Evolutionary conservation across 768 basidiomycete species (phyloP).

Genomic region (Tephrocybe rancida): DNA sequence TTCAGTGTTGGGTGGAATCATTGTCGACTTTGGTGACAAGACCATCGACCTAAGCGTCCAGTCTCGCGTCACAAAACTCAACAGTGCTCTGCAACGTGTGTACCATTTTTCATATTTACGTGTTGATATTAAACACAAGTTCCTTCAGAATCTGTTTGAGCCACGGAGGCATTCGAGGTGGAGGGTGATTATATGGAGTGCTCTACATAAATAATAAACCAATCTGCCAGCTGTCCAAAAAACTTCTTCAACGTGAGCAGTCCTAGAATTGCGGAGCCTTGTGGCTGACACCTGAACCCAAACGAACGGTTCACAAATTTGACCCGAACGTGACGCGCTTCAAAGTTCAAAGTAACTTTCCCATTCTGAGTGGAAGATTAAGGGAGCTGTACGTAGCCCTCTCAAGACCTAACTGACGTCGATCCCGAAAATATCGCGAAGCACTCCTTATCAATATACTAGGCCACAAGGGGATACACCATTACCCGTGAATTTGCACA

Average conservation of each 20-base stretch:
- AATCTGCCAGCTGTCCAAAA: conserved; percentile 8
- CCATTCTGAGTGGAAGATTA: background rate
- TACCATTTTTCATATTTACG: conserved; percentile 12
- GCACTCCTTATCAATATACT: background rate
- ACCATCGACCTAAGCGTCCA: conserved; percentile 95
- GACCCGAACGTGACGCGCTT: background rate
- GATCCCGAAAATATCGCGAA: background rate
- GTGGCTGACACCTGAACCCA: background rate
- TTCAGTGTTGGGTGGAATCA: conserved; percentile 85
- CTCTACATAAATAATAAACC: conserved; percentile 19
- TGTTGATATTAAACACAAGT: background rate
- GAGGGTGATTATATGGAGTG: conserved; percentile 2
- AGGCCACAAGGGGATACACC: background rate
- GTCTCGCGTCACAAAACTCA: conserved; percentile 93
- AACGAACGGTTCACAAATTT: background rate
- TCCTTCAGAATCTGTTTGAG: conserved; percentile 41
- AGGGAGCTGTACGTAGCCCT: background rate
- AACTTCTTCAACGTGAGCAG: background rate
- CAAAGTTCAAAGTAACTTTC: background rate
- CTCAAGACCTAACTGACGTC: background rate
- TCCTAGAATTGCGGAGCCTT: conserved; percentile 1
- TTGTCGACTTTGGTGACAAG: conserved; percentile 98
- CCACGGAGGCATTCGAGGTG: conserved; percentile 4
- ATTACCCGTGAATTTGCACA: background rate
- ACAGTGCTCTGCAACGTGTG: conserved; percentile 84